These are phyloP conservation scores for Petrea volubilis DNA, from an alignment of 257 asterid genomes.

Conservation along the genomic window DNA sequence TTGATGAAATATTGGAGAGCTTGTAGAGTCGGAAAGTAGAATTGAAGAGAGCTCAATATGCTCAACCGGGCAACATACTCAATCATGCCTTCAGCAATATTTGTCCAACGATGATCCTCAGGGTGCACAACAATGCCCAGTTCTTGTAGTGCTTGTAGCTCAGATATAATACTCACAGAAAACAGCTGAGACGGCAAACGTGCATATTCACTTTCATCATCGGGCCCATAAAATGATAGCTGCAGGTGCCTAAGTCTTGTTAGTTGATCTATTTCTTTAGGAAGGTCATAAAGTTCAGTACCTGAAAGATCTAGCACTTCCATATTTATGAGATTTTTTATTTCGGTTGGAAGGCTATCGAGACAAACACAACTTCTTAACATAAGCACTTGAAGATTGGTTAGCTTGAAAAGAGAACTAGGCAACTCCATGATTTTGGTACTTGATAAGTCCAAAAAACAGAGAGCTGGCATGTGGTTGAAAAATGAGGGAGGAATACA, in stretches of 20 bases:
- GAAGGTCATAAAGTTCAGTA: slow-evolving; percentile 26
- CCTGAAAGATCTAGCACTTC: slow-evolving; percentile 36
- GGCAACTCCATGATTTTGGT: slow-evolving; percentile 30
- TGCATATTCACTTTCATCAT: slow-evolving; percentile 24
- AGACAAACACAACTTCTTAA: slow-evolving; percentile 25
- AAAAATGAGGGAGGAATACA: slow-evolving; percentile 27
- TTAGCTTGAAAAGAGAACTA: slow-evolving; percentile 21
- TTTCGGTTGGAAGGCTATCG: slow-evolving; percentile 12
- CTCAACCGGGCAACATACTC: slow-evolving; percentile 11
- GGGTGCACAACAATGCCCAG: slow-evolving; percentile 37
- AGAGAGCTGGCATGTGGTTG: slow-evolving; percentile 9
- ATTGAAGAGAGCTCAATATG: slow-evolving; percentile 16
- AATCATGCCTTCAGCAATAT: neutral
- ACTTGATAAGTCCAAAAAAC: slow-evolving; percentile 33
- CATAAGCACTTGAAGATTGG: slow-evolving; percentile 25
- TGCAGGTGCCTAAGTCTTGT: slow-evolving; percentile 19
- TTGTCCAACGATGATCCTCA: slow-evolving; percentile 30
- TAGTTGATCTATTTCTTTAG: slow-evolving; percentile 26
- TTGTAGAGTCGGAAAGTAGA: slow-evolving; percentile 34
- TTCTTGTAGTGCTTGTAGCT: slow-evolving; percentile 20
- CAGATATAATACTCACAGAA: slow-evolving; percentile 19
- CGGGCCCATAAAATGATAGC: slow-evolving; percentile 34
- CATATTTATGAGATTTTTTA: neutral
- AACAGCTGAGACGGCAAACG: slow-evolving; percentile 13
- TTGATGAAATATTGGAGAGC: slow-evolving; percentile 5